These are phyloP conservation scores for Castanospermum australe DNA, from an alignment of 306 rosid genomes.

Conservation along the genomic window DNA sequence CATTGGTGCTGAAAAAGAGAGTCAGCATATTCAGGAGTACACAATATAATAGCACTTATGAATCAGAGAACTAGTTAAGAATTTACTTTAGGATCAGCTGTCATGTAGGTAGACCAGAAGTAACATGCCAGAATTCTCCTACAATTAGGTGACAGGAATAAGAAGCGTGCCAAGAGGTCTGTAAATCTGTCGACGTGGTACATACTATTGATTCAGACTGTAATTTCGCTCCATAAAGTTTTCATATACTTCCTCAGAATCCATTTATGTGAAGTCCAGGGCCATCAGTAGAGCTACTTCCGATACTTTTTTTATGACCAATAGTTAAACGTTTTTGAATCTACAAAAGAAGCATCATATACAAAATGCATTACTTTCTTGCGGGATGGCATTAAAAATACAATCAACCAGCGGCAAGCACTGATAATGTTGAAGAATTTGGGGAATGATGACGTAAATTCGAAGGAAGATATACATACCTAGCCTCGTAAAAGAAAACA, in stretches of 20 bases:
- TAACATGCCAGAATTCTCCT: conserved; percentile 32
- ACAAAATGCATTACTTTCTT: background rate
- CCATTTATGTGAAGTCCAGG: conserved; percentile 31
- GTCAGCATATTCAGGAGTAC: conserved; percentile 37
- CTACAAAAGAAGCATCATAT: conserved; percentile 54
- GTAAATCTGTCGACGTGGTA: conserved; percentile 25
- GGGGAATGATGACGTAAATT: background rate
- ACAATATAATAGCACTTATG: conserved; percentile 32
- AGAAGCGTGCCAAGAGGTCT: conserved; percentile 17
- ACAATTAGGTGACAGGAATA: conserved; percentile 31
- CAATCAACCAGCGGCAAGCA: background rate
- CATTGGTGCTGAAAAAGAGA: conserved; percentile 52
- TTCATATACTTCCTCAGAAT: conserved; percentile 44
- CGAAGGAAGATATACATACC: background rate
- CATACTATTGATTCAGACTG: conserved; percentile 32
- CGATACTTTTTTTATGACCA: conserved; percentile 35
- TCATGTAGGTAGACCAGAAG: conserved; percentile 35
- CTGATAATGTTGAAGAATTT: background rate
- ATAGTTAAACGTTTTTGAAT: conserved; percentile 51
- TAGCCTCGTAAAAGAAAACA: conserved; percentile 1
- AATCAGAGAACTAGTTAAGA: conserved; percentile 42
- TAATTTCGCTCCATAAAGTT: conserved; percentile 27
- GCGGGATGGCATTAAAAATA: conserved; percentile 2
- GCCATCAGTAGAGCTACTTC: conserved; percentile 37
- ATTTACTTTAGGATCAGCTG: conserved; percentile 30